These are phyloP conservation scores for Aspergillus tamarii DNA, from an alignment of 2,329 filamentous ascomycete genomes.

Conservation along the genomic window DNA sequence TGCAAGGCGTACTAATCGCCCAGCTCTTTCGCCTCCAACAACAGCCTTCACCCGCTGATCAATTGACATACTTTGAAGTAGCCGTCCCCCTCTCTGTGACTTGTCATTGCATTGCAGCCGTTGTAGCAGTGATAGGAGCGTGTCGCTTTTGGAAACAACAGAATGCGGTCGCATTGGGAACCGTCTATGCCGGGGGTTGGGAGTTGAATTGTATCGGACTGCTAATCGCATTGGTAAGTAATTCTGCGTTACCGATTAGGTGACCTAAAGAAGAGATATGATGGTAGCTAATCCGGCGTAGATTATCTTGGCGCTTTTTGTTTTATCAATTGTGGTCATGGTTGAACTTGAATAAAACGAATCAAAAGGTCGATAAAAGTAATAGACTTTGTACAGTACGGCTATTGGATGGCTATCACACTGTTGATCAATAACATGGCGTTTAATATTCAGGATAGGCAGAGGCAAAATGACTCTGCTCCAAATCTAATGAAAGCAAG, in stretches of 20 bases:
- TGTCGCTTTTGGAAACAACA: slow-evolving; percentile 65
- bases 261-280: not conserved
- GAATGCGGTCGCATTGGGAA: slow-evolving; percentile 60
- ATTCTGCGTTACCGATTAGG: too few relatives aligned
- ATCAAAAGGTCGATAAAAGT: not conserved
- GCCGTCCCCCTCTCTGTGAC: slow-evolving; percentile 61
- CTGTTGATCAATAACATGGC: not conserved
- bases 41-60: slow-evolving; percentile 23
- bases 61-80: slow-evolving; percentile 62
- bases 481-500: not conserved
- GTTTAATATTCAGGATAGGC: not conserved
- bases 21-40: slow-evolving; percentile 67
- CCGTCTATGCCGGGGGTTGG: slow-evolving; percentile 61
- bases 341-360: slow-evolving; percentile 12
- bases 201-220: slow-evolving; percentile 57
- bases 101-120: slow-evolving; percentile 55
- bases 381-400: not conserved
- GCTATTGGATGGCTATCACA: not conserved
- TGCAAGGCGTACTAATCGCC: slow-evolving; percentile 66
- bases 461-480: not conserved
- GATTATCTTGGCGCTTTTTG: slow-evolving; percentile 21
- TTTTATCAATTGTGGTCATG: slow-evolving; percentile 19
- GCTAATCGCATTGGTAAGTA: slow-evolving; percentile 53
- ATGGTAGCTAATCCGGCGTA: not conserved
- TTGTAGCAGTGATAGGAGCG: slow-evolving; percentile 57